Percentiles rank a stretch among this genome's conserved stretches.
These are phyloP conservation scores for Gremmenia infestans DNA, from an alignment of 2,329 filamentous ascomycete genomes.

Conservation along the genomic window DNA sequence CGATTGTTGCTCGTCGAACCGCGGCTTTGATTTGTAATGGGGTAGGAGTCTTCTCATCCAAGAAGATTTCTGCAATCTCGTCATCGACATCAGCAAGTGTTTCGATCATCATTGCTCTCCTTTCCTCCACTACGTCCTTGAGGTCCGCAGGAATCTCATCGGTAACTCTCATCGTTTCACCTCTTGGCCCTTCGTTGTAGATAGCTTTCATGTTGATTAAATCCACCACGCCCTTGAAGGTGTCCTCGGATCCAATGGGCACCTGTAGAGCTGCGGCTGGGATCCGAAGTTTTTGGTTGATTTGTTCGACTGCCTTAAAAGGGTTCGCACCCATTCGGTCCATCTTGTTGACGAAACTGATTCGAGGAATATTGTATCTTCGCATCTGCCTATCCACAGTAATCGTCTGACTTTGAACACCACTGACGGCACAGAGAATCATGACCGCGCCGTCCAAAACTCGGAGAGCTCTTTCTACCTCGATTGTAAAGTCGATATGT, in stretches of 20 bases:
- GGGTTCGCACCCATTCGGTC: constrained; percentile 98
- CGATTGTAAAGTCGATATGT: constrained; percentile 98
- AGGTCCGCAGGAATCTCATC: constrained; percentile 82
- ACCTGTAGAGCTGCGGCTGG: constrained; percentile 91
- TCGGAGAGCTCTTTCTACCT: constrained; percentile 90
- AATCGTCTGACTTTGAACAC: constrained; percentile 96
- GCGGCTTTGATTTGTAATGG: constrained; percentile 83
- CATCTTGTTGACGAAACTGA: constrained; percentile 99
- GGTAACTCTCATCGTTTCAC: constrained; percentile 68
- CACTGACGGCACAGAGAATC: constrained; percentile 96
- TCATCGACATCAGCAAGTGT: constrained; percentile 96
- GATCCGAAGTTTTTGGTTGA: constrained; percentile 92
- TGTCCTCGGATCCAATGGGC: constrained; percentile 87
- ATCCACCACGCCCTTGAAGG: constrained; percentile 89
- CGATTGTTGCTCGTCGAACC: constrained; percentile 85
- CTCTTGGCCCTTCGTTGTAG: constrained; percentile 82
- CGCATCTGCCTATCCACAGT: constrained; percentile 99
- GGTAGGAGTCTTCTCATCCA: constrained; percentile 80
- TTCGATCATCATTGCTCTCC: constrained; percentile 82
- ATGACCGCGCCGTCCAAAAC: constrained; percentile 96
- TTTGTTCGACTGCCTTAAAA: constrained; percentile 95
- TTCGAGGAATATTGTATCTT: constrained; percentile 90
- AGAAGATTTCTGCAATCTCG: constrained; percentile 90
- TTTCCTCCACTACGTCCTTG: constrained; percentile 70
- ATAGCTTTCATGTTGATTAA: constrained; percentile 87